These are phyloP conservation scores for Candida sojae DNA, from an alignment of 1,139 yeast genomes.

Conservation along the genomic window DNA sequence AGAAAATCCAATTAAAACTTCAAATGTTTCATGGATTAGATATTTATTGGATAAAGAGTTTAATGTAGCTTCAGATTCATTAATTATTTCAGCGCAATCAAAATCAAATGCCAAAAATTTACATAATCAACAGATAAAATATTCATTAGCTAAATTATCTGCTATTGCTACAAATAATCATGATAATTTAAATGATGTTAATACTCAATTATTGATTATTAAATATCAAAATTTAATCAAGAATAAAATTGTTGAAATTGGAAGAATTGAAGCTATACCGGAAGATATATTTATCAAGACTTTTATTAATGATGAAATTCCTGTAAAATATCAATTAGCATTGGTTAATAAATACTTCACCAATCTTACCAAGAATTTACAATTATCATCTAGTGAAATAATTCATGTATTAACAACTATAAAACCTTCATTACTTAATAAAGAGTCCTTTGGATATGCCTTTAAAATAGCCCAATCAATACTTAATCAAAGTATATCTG, in stretches of 20 bases:
- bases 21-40: constrained; percentile 73
- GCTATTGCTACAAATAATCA: constrained; percentile 29
- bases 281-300: constrained; percentile 49
- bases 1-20: constrained; percentile 47
- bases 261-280: constrained; percentile 29
- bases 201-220: constrained; percentile 13
- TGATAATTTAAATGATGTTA: constrained; percentile 9
- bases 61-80: constrained; percentile 48
- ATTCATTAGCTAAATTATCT: constrained; percentile 71
- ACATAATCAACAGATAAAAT: constrained; percentile 54
- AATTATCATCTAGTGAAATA: constrained; percentile 48
- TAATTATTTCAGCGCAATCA: constrained; percentile 41
- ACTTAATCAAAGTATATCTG: constrained; percentile 25
- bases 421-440: constrained; percentile 27
- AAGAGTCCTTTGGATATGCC: constrained; percentile 36
- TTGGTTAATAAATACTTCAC: constrained; percentile 16
- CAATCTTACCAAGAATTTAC: constrained; percentile 32
- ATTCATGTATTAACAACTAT: constrained; percentile 60
- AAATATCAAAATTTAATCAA: constrained; percentile 10
- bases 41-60: constrained; percentile 56
- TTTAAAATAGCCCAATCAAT: constrained; percentile 34
- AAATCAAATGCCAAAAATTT: constrained; percentile 35
- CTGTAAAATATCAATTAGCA: constrained; percentile 1
- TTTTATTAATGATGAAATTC: constrained; percentile 26
- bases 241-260: constrained; percentile 12